Base-by-base conservation (phyloP, 441 rosid genomes). In the Bruguiera hainesii region DNA sequence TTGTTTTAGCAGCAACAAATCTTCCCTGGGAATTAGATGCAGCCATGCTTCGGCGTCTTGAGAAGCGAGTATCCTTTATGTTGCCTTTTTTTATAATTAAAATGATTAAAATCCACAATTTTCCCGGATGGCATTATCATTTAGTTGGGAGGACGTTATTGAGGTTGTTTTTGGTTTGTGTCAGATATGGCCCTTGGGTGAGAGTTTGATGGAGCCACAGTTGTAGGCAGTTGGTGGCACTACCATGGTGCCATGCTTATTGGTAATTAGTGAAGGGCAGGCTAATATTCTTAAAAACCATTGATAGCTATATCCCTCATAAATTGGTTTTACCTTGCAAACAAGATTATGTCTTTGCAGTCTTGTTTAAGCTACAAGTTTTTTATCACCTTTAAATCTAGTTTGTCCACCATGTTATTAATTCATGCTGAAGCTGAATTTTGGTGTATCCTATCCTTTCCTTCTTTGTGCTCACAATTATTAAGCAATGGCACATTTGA, bases 1-100 rank as follows among this genome's bases (percentile, higher is more conserved):
- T 91, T 75, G 97, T 94, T 67, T 79, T 94, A 84, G 98, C 98
- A 0, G 98, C 99, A 16, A 94, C 99, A 29, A 91, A 94, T 75
- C 96, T 94, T 61, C 99, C 99, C 0, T 94, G 99, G 98, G 99
- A 94, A 67, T 77, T 94, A 67, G 99, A 94, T 84, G 97, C 87
- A 63, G 98, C 98, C 75, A 86, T 94, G 98, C 97, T 94, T 56
- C 82, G 98, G 46, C 91, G 96, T 71, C 89, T 94, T 33, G 99
- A 91, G 85, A 94, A 94, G 82, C 76, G 96, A 71, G 98, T 94
- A 94, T 91, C 96, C 97, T 85, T 83, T n/a, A 23, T 33, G 39
- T 39, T 35, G 5, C 46, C 15, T 37, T 42, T 42, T 42, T 42
- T 42, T 2, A 42, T 33, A 37, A 19, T 52, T 13, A 51, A n/a